These are phyloP conservation scores for Papilionanthe hybrid DNA, from an alignment of 116 monocot species.

Conservation along the genomic window DNA sequence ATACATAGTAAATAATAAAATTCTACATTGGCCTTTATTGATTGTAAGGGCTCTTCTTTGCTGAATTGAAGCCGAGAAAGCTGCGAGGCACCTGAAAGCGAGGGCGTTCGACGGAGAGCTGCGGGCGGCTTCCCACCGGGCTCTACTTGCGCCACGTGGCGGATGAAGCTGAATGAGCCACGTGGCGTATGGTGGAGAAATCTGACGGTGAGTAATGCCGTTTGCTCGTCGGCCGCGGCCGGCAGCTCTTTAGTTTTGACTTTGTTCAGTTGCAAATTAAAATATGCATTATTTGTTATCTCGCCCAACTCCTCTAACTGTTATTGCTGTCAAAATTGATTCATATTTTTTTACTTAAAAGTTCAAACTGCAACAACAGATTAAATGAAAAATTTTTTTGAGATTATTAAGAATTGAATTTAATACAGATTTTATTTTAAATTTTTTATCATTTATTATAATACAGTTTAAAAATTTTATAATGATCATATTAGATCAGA, in stretches of 20 bases:
- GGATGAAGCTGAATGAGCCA: neutral
- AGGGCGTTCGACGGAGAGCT: neutral
- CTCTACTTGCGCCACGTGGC: neutral
- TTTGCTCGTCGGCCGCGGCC: conserved; percentile 1
- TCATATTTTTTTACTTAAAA: too few relatives aligned
- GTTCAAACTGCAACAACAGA: too few relatives aligned
- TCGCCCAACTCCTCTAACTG: too few relatives aligned
- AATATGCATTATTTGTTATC: too few relatives aligned
- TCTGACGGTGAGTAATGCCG: neutral
- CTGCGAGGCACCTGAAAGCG: neutral
- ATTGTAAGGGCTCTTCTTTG: neutral
- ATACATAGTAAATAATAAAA: neutral
- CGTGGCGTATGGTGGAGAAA: neutral
- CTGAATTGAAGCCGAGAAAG: neutral
- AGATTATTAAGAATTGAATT: too few relatives aligned
- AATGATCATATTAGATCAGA: too few relatives aligned
- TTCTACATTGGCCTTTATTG: neutral
- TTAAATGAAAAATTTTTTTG: too few relatives aligned
- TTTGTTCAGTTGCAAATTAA: too few relatives aligned
- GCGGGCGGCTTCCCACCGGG: neutral
- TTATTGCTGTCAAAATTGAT: too few relatives aligned
- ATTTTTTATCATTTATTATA: too few relatives aligned
- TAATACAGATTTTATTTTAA: too few relatives aligned
- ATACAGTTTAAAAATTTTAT: too few relatives aligned
- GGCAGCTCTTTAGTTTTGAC: neutral